A percentile compares a stretch with the other conserved stretches of the same genome.
Evolutionary conservation across 129 eudicot genomes (phyloP).

Genomic region (Artemisia tridentata): DNA sequence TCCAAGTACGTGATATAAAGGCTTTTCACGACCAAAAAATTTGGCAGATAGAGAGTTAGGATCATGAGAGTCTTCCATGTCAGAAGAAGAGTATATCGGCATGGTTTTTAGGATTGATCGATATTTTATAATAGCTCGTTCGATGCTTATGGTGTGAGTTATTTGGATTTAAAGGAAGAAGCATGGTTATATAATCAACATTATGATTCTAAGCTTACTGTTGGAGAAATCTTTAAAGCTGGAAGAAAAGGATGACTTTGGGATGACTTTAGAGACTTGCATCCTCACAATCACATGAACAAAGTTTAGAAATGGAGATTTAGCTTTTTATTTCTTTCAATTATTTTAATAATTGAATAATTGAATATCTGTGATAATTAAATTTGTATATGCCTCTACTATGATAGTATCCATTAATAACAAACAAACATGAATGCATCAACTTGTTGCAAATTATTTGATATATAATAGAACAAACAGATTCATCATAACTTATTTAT

Average conservation of each 20-base stretch:
- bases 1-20: slow-evolving; percentile 65
- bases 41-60: slow-evolving; percentile 21
- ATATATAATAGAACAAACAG: too few relatives aligned
- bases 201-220: slow-evolving; percentile 49
- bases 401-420: too few relatives aligned
- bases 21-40: slow-evolving; percentile 54
- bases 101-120: slow-evolving; percentile 30
- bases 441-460: too few relatives aligned
- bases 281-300: slow-evolving; percentile 27
- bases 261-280: slow-evolving; percentile 35
- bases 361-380: too few relatives aligned
- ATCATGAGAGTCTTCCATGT: slow-evolving; percentile 49
- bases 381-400: too few relatives aligned
- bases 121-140: neutral
- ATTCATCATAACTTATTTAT: too few relatives aligned
- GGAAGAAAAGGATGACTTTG: slow-evolving; percentile 85
- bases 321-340: neutral
- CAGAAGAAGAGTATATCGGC: slow-evolving; percentile 61
- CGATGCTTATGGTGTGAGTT: neutral
- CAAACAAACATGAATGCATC: too few relatives aligned
- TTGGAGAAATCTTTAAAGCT: slow-evolving; percentile 29
- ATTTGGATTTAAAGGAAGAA: neutral
- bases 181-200: slow-evolving; percentile 25
- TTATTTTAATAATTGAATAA: too few relatives aligned
- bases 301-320: neutral